Percentiles rank a stretch among this genome's conserved stretches.
Evolutionary conservation across 257 asterid genomes (phyloP).

Genomic region (Cordia subcordata): DNA sequence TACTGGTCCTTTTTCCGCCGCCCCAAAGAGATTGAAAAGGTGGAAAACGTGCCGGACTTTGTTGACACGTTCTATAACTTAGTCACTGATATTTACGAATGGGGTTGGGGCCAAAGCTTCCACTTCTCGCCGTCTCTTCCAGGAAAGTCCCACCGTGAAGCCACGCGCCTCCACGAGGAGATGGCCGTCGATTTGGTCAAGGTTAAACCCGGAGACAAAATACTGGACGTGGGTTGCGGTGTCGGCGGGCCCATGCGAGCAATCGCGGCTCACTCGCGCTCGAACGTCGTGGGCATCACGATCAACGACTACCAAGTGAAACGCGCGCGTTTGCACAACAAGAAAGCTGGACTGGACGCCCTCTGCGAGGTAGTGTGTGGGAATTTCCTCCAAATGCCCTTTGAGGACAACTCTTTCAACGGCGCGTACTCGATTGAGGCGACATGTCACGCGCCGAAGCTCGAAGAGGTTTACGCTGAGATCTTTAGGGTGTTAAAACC

Average conservation of each 20-base stretch:
- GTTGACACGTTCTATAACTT: slow-evolving; percentile 80
- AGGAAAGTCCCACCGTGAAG: not conserved
- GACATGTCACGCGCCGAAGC: slow-evolving; percentile 33
- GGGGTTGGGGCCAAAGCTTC: slow-evolving; percentile 91
- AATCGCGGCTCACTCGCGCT: slow-evolving; percentile 71
- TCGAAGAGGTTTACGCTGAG: slow-evolving; percentile 65
- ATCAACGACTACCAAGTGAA: slow-evolving; percentile 78
- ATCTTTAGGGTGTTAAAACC: slow-evolving; percentile 69
- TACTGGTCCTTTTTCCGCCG: slow-evolving; percentile 78
- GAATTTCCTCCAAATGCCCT: not conserved
- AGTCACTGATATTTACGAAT: slow-evolving; percentile 77
- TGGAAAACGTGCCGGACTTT: slow-evolving; percentile 66
- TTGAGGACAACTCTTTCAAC: not conserved
- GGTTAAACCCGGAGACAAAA: not conserved
- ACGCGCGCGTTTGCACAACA: slow-evolving; percentile 57
- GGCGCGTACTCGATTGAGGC: not conserved
- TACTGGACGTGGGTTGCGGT: slow-evolving; percentile 70
- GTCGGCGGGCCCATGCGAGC: slow-evolving; percentile 90
- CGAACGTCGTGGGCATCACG: slow-evolving; percentile 74
- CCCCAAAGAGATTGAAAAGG: slow-evolving; percentile 57
- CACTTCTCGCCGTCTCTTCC: slow-evolving; percentile 68
- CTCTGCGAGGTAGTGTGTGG: slow-evolving; percentile 74
- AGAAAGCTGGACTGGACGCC: slow-evolving; percentile 55
- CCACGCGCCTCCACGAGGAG: not conserved
- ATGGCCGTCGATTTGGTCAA: not conserved